Conservation (phyloP, 106 monocot genomes). For the Phalaenopsis equestris region DNA sequence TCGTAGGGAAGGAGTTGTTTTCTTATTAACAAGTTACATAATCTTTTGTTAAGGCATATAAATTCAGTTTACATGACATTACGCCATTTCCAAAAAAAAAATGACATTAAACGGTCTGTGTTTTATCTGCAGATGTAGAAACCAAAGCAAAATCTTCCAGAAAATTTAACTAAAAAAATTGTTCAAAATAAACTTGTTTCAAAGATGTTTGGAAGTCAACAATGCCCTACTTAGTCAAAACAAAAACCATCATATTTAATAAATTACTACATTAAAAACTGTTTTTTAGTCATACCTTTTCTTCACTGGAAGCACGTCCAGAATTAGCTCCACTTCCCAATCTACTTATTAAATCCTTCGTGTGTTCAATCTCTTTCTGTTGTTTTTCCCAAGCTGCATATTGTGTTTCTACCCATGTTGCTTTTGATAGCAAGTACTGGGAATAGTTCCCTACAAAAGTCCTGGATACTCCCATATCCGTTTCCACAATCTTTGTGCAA, state of each 20-base stretch:
- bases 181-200: not conserved
- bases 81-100: too few species aligned
- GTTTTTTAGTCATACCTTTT: conserved; percentile 47
- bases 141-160: not conserved
- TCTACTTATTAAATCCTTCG: conserved; percentile 84
- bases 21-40: too few species aligned
- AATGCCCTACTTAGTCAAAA: not conserved
- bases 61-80: not conserved
- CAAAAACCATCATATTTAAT: not conserved
- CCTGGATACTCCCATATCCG: conserved; percentile 92
- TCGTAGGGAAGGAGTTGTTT: too few species aligned
- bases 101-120: not conserved
- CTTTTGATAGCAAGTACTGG: conserved; percentile 70
- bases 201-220: not conserved
- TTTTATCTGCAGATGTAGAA: not conserved
- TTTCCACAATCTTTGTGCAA: conserved; percentile 95
- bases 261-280: not conserved
- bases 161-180: not conserved
- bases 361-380: conserved; percentile 93
- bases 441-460: conserved; percentile 93
- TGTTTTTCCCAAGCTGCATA: conserved; percentile 96
- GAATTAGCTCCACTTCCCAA: conserved; percentile 90
- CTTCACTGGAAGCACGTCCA: conserved; percentile 96
- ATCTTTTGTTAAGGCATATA: too few species aligned
- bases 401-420: conserved; percentile 70